phyloP scores from a whole-genome alignment of 73 alveolate genomes.

The Tetrahymena borealis region DNA sequence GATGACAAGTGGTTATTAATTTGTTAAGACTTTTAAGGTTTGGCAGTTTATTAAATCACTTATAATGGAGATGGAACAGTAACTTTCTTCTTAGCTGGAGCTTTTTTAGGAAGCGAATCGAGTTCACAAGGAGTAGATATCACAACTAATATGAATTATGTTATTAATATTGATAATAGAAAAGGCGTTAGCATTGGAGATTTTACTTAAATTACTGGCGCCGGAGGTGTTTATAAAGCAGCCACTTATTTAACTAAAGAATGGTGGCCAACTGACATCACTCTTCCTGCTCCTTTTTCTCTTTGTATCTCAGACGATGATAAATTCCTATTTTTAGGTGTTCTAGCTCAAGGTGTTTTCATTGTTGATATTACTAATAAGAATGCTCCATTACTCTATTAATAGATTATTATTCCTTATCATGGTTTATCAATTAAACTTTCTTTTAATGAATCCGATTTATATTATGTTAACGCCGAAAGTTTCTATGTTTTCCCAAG shows the following conservation, averaged over 20 bases:
- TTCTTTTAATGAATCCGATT: not conserved
- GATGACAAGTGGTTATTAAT: not conserved
- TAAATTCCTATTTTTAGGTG: not conserved
- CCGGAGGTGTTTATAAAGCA: not conserved
- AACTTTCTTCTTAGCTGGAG: not conserved
- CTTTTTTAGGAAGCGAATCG: not conserved
- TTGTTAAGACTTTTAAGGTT: not conserved
- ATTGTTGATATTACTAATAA: not conserved
- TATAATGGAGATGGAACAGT: not conserved
- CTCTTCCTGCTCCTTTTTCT: not conserved
- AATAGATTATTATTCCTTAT: not conserved
- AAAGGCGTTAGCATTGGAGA: not conserved
- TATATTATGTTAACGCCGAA: not conserved
- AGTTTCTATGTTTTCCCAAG: not conserved
- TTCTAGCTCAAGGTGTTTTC: not conserved
- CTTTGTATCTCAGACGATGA: not conserved
- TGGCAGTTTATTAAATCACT: not conserved
- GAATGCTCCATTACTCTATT: not conserved
- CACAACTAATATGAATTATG: not conserved
- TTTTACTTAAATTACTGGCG: not conserved
- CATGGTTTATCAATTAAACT: not conserved
- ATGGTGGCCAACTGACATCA: not conserved
- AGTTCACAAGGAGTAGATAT: not conserved
- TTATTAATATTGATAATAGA: not conserved
- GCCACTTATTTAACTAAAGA: not conserved